phyloP scores from a whole-genome alignment of 31 red algal genomes.

The Porphyra umbilicalis region DNA sequence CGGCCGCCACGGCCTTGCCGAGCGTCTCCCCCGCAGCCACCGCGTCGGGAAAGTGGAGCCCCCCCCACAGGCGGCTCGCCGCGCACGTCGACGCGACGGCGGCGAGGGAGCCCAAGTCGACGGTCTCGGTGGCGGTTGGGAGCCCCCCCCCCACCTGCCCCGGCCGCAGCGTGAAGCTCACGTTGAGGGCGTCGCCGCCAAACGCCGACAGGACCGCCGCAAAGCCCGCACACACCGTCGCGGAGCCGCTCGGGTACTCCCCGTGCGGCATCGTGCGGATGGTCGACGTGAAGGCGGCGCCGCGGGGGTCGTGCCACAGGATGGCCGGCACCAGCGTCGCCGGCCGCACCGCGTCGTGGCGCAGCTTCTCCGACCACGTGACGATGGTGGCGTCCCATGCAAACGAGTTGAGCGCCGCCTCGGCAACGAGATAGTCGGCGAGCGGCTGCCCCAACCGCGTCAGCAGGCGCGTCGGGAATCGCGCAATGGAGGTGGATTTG shows the following conservation, averaged over 20 bases:
- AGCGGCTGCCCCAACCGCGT: background rate
- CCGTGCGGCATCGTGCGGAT: conserved; percentile 35
- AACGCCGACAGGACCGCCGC: background rate
- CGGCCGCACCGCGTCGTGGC: conserved; percentile 30
- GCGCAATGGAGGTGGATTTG: background rate
- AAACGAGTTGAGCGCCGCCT: background rate
- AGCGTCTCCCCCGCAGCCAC: conserved; percentile 13
- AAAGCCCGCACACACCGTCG: conserved; percentile 20
- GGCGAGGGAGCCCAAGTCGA: background rate
- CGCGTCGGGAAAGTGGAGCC: conserved; percentile 32
- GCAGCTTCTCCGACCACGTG: conserved; percentile 35
- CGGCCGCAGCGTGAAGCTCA: background rate
- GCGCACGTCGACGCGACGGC: conserved; percentile 7
- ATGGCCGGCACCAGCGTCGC: conserved; percentile 14
- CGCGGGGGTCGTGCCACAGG: background rate
- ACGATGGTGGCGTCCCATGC: conserved; percentile 13
- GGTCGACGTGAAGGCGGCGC: conserved; percentile 14
- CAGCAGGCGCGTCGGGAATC: background rate
- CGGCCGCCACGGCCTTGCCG: background rate
- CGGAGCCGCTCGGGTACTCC: conserved; percentile 38
- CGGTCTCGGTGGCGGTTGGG: conserved; percentile 6
- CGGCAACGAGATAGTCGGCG: background rate
- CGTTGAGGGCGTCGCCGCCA: background rate
- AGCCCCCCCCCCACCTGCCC: background rate
- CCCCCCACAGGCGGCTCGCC: conserved; percentile 25